Evolutionary conservation across 768 basidiomycete species (phyloP), one percentile per base, ranked within the genome.

Genomic region (Mycena rosella): DNA sequence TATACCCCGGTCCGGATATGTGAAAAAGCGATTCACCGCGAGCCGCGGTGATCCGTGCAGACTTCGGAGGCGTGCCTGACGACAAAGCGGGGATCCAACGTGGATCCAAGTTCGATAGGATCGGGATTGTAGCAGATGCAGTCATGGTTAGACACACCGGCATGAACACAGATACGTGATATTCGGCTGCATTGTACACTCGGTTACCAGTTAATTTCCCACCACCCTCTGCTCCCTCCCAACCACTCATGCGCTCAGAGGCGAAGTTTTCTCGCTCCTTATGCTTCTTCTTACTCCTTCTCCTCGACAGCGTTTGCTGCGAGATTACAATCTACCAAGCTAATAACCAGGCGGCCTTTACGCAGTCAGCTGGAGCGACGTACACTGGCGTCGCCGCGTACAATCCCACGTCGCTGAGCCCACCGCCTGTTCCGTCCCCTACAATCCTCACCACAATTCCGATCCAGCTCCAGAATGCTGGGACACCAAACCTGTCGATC

Each of bases 151-250:
- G n/a, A n/a, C n/a, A n/a, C n/a, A n/a, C n/a, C n/a, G n/a, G n/a
- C n/a, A n/a, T n/a, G n/a, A n/a, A n/a, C n/a, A n/a, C n/a, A n/a
- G n/a, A n/a, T n/a, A n/a, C n/a, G n/a, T n/a, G n/a, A n/a, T n/a
- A n/a, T n/a, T n/a, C n/a, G n/a, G n/a, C n/a, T n/a, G n/a, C n/a
- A n/a, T n/a, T n/a, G n/a, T n/a, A n/a, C n/a, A n/a, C n/a, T n/a
- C n/a, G n/a, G n/a, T n/a, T n/a, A n/a, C n/a, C n/a, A n/a, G n/a
- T n/a, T n/a, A 36, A 36, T 36, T 15, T 36, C 15, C 34, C 34
- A 8, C 34, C 15, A 7, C 15, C 65, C 69, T 20, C 69, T 65
- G 55, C 34, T 36, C 34, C 7, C 7, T 36, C 34, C 34, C 34
- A 15, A 36, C 34, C 15, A 36, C 15, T 8, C 9, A 13, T 18